Conservation (phyloP, 306 rosid genomes). For the Dalbergia cultrata region DNA sequence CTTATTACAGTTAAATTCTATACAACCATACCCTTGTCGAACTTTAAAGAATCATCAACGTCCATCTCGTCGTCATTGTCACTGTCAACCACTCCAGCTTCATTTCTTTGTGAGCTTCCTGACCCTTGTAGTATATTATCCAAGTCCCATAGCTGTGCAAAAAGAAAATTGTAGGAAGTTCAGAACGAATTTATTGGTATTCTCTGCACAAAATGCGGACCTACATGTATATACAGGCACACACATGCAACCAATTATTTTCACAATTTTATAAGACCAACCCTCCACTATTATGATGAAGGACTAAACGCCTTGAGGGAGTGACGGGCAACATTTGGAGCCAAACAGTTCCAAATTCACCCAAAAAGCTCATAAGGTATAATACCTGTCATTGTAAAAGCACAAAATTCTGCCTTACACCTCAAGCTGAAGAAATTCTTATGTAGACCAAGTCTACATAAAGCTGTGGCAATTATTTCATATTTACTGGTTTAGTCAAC, state of each 20-base stretch:
- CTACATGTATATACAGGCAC: neutral
- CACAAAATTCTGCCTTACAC: neutral
- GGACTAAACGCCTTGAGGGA: neutral
- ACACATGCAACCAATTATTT: constrained; percentile 17
- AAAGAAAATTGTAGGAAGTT: constrained; percentile 21
- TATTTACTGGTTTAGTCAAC: too few species aligned
- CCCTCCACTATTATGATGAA: neutral
- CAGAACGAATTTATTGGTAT: constrained; percentile 1
- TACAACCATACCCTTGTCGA: constrained; percentile 54
- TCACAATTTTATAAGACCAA: constrained; percentile 16
- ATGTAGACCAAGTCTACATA: too few species aligned
- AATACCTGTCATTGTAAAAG: neutral
- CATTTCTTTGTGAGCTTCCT: constrained; percentile 44
- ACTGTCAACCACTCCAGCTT: constrained; percentile 46
- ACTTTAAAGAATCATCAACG: constrained; percentile 54
- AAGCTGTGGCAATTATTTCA: too few species aligned
- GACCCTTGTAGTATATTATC: constrained; percentile 67
- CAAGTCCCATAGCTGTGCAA: constrained; percentile 80
- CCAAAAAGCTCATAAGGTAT: neutral
- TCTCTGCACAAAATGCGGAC: neutral
- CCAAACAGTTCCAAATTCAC: constrained; percentile 15
- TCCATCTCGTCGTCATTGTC: constrained; percentile 70
- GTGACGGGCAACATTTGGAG: constrained; percentile 10
- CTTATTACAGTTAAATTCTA: constrained; percentile 13
- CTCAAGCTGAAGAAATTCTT: neutral